Evolutionary conservation across 2,329 filamentous ascomycete species (phyloP), one percentile per base, ranked within the genome.

Genomic region (Torrubiella hemipterigena): DNA sequence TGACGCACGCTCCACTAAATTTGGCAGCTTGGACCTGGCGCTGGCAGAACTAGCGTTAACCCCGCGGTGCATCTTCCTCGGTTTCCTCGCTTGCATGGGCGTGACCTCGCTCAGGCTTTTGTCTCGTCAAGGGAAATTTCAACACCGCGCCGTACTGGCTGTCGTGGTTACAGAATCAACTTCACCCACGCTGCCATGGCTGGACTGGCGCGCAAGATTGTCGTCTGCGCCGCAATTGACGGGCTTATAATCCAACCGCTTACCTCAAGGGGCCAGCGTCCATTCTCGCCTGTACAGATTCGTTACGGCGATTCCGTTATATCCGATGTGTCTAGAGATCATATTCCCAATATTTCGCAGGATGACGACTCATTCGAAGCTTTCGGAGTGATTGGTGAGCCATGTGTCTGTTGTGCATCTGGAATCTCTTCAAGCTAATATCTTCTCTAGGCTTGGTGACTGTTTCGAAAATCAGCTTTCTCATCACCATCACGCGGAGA

Each of bases 401-500:
- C 15, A 27, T 17, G 22, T 17, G 20, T 16, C 29, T 15, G 29
- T 10, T 14, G 30, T 32, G 30, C n/a, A n/a, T 32, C 24, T 32
- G 16, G 36, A 18, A 23, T 29, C 28, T 30, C 37, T 44, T 42
- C 29, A 17, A 32, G 35, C 31, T 33, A 22, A 36, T 32, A 15
- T 19, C 15, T 28, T 17, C 29, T 18, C 12, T 40, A 96, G 89
- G 91, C 15, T 61, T 98, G 2, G 70, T 98, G 27, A 84, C 77
- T 21, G 73, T 96, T 37, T 82, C 86, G 15, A 81, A 77, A 22
- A 71, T 78, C 17, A 82, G 77, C 40, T 96, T 89, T 55, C 70
- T 98, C 6, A 72, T 98, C 35, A 80, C 84, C 9, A 93, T 98
- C 46, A 86, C 80, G 15, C 73, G 77, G 35, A 81, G 89, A 28